Percentiles rank a stretch among this genome's conserved stretches.
Conservation (phyloP, 2,329 filamentous ascomycete genomes). For the Aciculosporium take region DNA sequence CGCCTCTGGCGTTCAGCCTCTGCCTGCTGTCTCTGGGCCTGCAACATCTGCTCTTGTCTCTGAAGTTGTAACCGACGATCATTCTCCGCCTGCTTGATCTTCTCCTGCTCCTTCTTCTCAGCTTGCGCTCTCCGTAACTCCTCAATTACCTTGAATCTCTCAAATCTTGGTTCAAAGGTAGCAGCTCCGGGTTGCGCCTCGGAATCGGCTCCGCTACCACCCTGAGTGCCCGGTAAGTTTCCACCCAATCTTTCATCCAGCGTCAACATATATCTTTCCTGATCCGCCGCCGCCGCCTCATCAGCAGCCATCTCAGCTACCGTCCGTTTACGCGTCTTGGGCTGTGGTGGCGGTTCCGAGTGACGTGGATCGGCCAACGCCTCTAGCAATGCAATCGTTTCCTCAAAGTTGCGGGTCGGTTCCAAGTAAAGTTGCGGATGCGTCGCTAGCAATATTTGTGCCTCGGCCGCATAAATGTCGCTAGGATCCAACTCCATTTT, state of each 20-base stretch:
- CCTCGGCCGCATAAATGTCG: slow-evolving; percentile 62
- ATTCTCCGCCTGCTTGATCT: slow-evolving; percentile 49
- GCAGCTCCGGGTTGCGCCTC: slow-evolving; percentile 58
- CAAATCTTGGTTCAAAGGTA: slow-evolving; percentile 76
- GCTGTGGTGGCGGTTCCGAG: slow-evolving; percentile 59
- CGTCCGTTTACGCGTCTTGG: slow-evolving; percentile 84
- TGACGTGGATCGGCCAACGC: slow-evolving; percentile 65
- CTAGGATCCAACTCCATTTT: slow-evolving; percentile 63
- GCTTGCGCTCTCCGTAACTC: slow-evolving; percentile 67
- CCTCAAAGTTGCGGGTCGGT: slow-evolving; percentile 53
- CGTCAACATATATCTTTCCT: slow-evolving; percentile 84
- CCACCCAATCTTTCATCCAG: slow-evolving; percentile 70
- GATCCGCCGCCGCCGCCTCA: slow-evolving; percentile 76
- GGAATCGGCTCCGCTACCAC: slow-evolving; percentile 45
- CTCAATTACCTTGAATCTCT: slow-evolving; percentile 80
- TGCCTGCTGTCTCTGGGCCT: slow-evolving; percentile 31
- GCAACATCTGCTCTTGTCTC: slow-evolving; percentile 27
- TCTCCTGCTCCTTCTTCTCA: slow-evolving; percentile 65
- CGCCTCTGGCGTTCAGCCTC: slow-evolving; percentile 27
- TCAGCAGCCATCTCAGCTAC: slow-evolving; percentile 91
- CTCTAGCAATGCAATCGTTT: slow-evolving; percentile 58
- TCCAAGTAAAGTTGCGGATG: slow-evolving; percentile 64
- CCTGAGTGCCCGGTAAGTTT: slow-evolving; percentile 40
- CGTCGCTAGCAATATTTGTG: slow-evolving; percentile 59
- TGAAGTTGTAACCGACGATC: slow-evolving; percentile 37